Evolutionary conservation across 1,139 yeast genomes (phyloP), one percentile per base, ranked within the genome.

Genomic region (Saccharomycopsis phalli): DNA sequence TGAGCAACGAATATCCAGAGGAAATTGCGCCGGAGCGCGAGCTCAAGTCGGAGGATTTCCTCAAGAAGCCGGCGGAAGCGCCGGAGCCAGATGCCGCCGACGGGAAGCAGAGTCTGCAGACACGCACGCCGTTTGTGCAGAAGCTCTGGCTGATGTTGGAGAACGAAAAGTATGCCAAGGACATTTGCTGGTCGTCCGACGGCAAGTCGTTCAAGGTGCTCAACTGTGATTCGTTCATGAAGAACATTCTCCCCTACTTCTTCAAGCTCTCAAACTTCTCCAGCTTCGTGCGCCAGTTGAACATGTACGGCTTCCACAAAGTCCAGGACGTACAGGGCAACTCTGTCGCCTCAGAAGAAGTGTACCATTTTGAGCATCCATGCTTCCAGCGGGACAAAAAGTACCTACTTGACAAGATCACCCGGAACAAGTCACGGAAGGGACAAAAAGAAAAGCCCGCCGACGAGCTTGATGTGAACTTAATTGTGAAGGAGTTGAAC

Each of bases 291-390:
- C 74, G 98, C 44, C 98, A 91, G 57, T 69, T 91, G 55, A 91
- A 91, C 61, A 91, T 91, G 94, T 91, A 91, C 56, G 98, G 97
- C 29, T 91, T 95, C 87, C 97, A 91, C 62, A 91, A 91, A 61
- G 91, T 91, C 5, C 93, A 76, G 58, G 94, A 81, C 59, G 74
- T 79, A 40, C 77, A 60, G 67, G 16, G 23, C 19, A 40, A 27
- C 28, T 8, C 41, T 6, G 20, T 30, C 11, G 32, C 14, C 11
- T 68, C 64, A 33, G 66, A 57, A 58, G 67, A 52, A 49, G 53
- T 53, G 4, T 78, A 83, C 82, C 87, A 81, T 57, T 84, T 84
- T 61, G 80, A 80, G 54, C 81, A 83, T 48, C 87, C 91, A n/a
- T 70, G 78, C 55, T 87, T 87, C 55, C 65, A 77, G 34, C 68